A percentile compares a stretch with the other conserved stretches of the same genome.
Conservation (phyloP, 164 flowering plant genomes). For the Akebia trifoliata region DNA sequence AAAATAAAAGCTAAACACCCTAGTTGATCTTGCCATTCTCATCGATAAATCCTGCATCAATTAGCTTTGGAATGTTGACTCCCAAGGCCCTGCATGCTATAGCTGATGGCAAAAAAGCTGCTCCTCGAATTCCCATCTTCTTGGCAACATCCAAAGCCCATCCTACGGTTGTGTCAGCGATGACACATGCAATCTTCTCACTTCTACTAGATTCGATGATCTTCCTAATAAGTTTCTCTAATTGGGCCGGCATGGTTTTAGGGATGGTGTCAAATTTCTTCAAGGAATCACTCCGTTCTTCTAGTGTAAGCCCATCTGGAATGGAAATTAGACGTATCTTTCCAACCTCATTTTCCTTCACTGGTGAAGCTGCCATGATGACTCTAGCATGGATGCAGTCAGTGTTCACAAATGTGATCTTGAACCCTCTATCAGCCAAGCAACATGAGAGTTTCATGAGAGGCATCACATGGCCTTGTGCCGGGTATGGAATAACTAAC, state of each 20-base stretch:
- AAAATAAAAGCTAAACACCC: neutral
- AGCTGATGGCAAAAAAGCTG: conserved; percentile 11
- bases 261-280: neutral
- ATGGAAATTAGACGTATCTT: conserved; percentile 9
- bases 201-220: neutral
- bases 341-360: neutral
- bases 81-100: neutral
- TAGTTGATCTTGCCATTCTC: conserved; percentile 7
- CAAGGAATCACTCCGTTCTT: conserved; percentile 4
- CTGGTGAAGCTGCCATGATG: conserved; percentile 2
- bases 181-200: conserved; percentile 9
- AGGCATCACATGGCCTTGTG: no score
- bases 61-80: conserved; percentile 11
- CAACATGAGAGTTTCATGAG: no score
- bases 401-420: conserved; percentile 27
- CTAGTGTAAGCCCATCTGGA: conserved; percentile 15
- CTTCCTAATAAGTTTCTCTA: conserved; percentile 16
- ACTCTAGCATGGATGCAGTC: conserved; percentile 16
- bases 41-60: conserved; percentile 9
- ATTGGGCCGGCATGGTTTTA: neutral
- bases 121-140: conserved; percentile 15
- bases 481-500: no score
- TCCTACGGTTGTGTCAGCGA: conserved; percentile 12
- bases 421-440: no score
- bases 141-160: conserved; percentile 12